Percentiles rank a stretch among this genome's conserved stretches.
These are phyloP conservation scores for Pseudozyma sp. DNA, from an alignment of 1,284 basidiomycete genomes.

Conservation along the genomic window DNA sequence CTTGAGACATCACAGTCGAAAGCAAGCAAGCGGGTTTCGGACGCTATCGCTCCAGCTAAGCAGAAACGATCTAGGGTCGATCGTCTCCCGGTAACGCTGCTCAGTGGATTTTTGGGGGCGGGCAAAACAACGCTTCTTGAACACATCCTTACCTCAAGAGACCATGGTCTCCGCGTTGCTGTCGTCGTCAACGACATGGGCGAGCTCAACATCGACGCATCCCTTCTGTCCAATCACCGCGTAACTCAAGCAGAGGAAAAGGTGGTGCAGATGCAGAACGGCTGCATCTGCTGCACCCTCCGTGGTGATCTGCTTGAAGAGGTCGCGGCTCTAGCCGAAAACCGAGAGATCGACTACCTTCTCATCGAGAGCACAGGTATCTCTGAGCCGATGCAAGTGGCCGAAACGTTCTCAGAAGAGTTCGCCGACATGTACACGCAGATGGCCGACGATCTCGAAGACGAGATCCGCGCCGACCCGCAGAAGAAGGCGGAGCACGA, in stretches of 20 bases:
- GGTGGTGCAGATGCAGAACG: constrained; percentile 71
- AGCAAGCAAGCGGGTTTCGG: constrained; percentile 22
- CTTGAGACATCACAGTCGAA: constrained; percentile 5
- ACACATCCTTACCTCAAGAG: constrained; percentile 70
- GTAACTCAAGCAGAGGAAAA: constrained; percentile 70
- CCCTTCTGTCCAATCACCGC: constrained; percentile 69
- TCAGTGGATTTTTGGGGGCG: constrained; percentile 71
- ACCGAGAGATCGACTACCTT: constrained; percentile 69
- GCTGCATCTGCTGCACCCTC: constrained; percentile 72
- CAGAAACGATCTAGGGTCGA: constrained; percentile 33
- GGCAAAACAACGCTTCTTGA: constrained; percentile 72
- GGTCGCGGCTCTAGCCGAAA: constrained; percentile 70
- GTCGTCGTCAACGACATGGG: constrained; percentile 72
- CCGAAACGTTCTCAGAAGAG: constrained; percentile 70
- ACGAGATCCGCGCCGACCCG: constrained; percentile 45
- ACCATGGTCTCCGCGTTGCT: constrained; percentile 70
- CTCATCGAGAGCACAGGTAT: constrained; percentile 71
- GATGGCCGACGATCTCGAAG: constrained; percentile 60
- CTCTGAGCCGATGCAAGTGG: constrained; percentile 71
- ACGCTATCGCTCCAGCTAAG: background rate
- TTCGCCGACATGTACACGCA: constrained; percentile 66
- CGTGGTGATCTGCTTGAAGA: constrained; percentile 72
- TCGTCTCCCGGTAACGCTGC: constrained; percentile 71
- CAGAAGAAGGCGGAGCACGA: constrained; percentile 55
- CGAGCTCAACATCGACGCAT: constrained; percentile 70